Percentiles rank a stretch among this genome's conserved stretches.
phyloP scores from a whole-genome alignment of 768 basidiomycete genomes.

The Phylloporus sp. region DNA sequence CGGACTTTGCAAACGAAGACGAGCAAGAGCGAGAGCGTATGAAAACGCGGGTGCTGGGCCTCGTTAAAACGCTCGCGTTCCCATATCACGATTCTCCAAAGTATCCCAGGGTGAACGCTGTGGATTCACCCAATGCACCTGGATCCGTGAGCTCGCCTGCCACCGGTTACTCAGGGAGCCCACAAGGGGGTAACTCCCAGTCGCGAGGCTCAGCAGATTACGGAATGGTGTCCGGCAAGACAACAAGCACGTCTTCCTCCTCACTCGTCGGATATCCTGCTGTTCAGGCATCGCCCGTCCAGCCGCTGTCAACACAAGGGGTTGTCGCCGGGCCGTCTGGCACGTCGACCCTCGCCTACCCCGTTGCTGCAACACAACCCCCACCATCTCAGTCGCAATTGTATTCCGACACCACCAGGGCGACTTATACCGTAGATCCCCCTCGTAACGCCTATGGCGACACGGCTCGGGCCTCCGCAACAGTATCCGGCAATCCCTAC shows the following conservation, averaged over 20 bases:
- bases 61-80: constrained; percentile 74
- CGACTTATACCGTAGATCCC: constrained; percentile 17
- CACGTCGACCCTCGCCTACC: constrained; percentile 25
- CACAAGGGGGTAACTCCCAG: constrained; percentile 30
- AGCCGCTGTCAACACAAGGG: constrained; percentile 19
- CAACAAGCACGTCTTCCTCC: constrained; percentile 19
- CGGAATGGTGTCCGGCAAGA: constrained; percentile 18
- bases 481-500: constrained; percentile 26
- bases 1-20: constrained; percentile 51
- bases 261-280: constrained; percentile 25
- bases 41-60: constrained; percentile 56
- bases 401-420: constrained; percentile 24
- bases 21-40: constrained; percentile 54
- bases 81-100: constrained; percentile 72
- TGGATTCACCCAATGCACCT: constrained; percentile 48
- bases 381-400: constrained; percentile 23
- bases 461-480: constrained; percentile 13
- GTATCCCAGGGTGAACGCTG: constrained; percentile 42
- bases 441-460: constrained; percentile 24
- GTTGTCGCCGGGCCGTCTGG: constrained; percentile 17
- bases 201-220: constrained; percentile 27
- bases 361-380: constrained; percentile 18
- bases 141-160: constrained; percentile 51
- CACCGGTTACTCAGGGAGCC: constrained; percentile 57
- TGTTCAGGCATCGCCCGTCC: constrained; percentile 21